phyloP scores from a whole-genome alignment of 257 asterid species.

The Fraxinus anomala region DNA sequence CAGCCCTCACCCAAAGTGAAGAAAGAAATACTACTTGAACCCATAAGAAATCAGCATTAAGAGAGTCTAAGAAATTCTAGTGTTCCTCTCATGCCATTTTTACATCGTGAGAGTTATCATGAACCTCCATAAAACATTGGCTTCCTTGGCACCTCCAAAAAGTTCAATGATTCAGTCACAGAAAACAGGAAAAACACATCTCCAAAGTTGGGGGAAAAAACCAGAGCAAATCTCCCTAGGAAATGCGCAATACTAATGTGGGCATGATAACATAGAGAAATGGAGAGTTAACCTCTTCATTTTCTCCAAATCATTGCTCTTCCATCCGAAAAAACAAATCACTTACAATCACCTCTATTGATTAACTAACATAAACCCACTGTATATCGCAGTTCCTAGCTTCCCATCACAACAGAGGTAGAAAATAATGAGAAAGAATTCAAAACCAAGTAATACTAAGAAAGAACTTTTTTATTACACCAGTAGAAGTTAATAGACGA shows the following conservation, averaged over 20 bases:
- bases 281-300: background rate
- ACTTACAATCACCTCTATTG: background rate
- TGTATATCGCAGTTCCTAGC: background rate
- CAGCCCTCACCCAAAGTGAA: background rate
- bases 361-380: background rate
- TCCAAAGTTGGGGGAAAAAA: background rate
- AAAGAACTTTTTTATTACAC: background rate
- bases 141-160: background rate
- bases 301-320: background rate
- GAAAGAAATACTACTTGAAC: background rate
- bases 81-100: background rate
- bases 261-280: background rate
- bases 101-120: background rate
- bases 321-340: background rate
- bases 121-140: background rate
- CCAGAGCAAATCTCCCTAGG: background rate
- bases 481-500: background rate
- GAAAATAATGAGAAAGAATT: background rate
- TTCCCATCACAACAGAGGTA: background rate
- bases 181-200: background rate
- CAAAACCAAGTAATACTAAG: slow-evolving; percentile 1
- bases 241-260: background rate
- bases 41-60: background rate
- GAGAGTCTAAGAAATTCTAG: background rate
- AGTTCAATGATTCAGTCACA: background rate